Evolutionary conservation across 1,284 basidiomycete species (phyloP).

Genomic region (Cutaneotrichosporon daszewskae): DNA sequence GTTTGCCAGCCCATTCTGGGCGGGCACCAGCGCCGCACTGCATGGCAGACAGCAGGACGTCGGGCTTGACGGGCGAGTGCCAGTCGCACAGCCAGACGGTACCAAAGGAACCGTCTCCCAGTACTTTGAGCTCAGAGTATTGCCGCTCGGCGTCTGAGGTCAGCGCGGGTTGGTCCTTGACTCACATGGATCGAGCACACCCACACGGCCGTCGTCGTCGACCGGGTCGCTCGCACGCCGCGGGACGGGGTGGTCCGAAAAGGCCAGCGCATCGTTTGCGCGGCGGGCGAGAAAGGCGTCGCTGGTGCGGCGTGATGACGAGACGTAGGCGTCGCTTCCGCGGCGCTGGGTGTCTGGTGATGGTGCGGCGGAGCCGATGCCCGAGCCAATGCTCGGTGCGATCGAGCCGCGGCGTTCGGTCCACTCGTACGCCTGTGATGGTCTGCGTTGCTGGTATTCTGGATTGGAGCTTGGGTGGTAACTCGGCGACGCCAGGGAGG

Average conservation of each 20-base stretch:
- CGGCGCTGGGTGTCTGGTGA: too few relatives aligned
- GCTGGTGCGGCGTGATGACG: neutral
- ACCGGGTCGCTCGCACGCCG: constrained; percentile 1
- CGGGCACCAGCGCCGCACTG: constrained; percentile 71
- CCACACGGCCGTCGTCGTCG: constrained; percentile 35
- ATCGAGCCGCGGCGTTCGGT: neutral
- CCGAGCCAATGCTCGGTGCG: neutral
- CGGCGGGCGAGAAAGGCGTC: constrained; percentile 2
- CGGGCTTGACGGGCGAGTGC: constrained; percentile 88
- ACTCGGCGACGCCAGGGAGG: too few relatives aligned
- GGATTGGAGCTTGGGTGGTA: too few relatives aligned
- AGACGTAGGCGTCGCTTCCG: constrained; percentile 1
- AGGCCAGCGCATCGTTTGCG: neutral
- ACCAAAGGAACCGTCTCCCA: constrained; percentile 95
- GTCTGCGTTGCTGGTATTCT: too few relatives aligned
- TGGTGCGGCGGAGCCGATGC: too few relatives aligned
- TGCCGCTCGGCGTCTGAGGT: constrained; percentile 41
- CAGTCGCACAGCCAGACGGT: constrained; percentile 99
- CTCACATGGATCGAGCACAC: constrained; percentile 42
- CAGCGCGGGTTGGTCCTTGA: constrained; percentile 4
- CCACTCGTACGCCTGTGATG: too few relatives aligned
- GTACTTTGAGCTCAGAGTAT: constrained; percentile 66
- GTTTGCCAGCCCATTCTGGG: constrained; percentile 89
- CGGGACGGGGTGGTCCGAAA: neutral
- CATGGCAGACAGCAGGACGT: constrained; percentile 81